These are phyloP conservation scores for Fusarium sp. DNA, from an alignment of 2,329 filamentous ascomycete genomes.

Conservation along the genomic window DNA sequence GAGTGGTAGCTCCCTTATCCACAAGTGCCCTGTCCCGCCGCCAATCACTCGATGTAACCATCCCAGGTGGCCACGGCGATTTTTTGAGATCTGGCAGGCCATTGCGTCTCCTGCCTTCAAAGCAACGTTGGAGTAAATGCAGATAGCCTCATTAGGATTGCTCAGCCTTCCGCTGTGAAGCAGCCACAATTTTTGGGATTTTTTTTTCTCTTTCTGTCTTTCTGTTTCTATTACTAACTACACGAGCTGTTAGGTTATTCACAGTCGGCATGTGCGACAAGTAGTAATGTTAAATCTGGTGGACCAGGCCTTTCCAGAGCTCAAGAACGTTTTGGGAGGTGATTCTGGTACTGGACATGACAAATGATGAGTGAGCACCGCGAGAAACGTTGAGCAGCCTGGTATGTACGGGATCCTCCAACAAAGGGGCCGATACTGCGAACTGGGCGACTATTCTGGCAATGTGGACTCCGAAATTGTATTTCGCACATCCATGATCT, in stretches of 20 bases:
- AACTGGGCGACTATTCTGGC: slow-evolving; percentile 32
- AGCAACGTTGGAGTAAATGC: slow-evolving; percentile 32
- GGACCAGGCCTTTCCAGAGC: slow-evolving; percentile 9
- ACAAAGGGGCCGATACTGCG: slow-evolving; percentile 35
- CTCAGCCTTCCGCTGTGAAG: slow-evolving; percentile 9
- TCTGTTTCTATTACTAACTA: not conserved
- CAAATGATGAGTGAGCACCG: slow-evolving; percentile 33
- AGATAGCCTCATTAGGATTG: slow-evolving; percentile 29
- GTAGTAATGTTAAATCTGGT: not conserved
- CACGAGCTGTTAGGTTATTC: not conserved
- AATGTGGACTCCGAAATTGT: slow-evolving; percentile 43
- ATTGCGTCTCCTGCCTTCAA: slow-evolving; percentile 35
- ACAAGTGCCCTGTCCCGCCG: slow-evolving; percentile 28
- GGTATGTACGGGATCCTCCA: slow-evolving; percentile 25
- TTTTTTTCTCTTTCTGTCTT: not conserved
- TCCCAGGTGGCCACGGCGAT: slow-evolving; percentile 40
- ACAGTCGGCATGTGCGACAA: not conserved
- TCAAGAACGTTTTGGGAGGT: not conserved
- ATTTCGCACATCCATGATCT: slow-evolving; percentile 43
- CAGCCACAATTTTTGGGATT: slow-evolving; percentile 17
- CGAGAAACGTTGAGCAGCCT: slow-evolving; percentile 24
- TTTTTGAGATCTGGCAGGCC: slow-evolving; percentile 44
- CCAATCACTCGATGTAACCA: slow-evolving; percentile 42
- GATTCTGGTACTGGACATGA: slow-evolving; percentile 35
- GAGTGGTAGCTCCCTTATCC: slow-evolving; percentile 38